Base-by-base conservation (phyloP, 2,329 filamentous ascomycete genomes). In the Fusarium subtropicale region DNA sequence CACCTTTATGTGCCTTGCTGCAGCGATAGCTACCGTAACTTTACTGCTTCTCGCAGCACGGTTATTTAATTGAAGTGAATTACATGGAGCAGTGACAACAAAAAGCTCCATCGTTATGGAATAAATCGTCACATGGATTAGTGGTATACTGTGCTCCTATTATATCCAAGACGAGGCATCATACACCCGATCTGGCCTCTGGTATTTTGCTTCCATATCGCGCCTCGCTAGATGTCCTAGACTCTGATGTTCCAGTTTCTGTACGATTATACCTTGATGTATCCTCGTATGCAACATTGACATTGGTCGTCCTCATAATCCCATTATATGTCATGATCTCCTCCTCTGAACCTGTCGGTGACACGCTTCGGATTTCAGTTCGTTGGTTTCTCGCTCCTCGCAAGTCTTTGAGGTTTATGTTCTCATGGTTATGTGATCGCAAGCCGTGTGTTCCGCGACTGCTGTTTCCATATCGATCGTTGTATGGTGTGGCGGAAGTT, bases 281-380 rank as follows among this genome's bases (percentile, higher is more conserved):
- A 41, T 69, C 68, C 41, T 75, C 69, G 20, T 73, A 76, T 2
- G 62, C 42, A 12, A 76, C 51, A 44, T 76, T 61, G 20, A 77
- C 65, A 18, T 80, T 75, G 3, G 76, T 80, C 13, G 78, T 80
- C 15, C 78, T 73, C 57, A 81, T 71, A 30, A 81, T 81, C 13
- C 80, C 79, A 46, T 80, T 79, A 36, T 79, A 78, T 3, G 78
- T 79, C 77, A 81, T 80, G 13, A 81, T 81, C 58, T 80, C 79
- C 53, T 81, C 80, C 50, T 81, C 78, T 7, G 75, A 78, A 7
- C 75, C 75, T 9, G 67, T 77, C 1, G 78, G 78, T 11, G 78
- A 77, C 7, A 63, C 72, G n/a, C 77, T 75, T 31, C 78, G 72
- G 18, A 80, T 76, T 42, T 79, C 79, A n/a, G 79, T 77, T 50